Evolutionary conservation across 2,329 filamentous ascomycete species (phyloP).

Genomic region (Teratosphaeria gauchensis): DNA sequence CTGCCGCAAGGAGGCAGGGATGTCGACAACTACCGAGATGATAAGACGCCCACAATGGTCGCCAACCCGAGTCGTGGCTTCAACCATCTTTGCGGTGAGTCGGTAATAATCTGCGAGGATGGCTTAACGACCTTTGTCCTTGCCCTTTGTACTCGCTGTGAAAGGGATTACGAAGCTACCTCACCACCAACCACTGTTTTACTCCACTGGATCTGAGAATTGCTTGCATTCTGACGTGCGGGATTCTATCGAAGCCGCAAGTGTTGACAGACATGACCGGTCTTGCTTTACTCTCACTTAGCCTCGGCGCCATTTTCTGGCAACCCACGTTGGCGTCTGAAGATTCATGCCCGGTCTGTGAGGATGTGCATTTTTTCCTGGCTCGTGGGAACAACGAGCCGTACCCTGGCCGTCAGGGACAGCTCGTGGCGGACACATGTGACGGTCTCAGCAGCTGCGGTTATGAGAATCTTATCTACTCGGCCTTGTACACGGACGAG

Average conservation of each 20-base stretch:
- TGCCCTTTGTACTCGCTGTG: not conserved
- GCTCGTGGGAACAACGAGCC: conserved; percentile 27
- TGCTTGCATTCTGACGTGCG: not conserved
- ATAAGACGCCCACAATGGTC: not conserved
- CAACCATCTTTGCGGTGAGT: not conserved
- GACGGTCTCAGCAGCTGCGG: conserved; percentile 20
- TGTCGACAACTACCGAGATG: not conserved
- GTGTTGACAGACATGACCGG: not conserved
- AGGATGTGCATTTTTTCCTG: conserved; percentile 16
- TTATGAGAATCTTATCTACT: conserved; percentile 24
- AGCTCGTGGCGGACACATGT: conserved; percentile 25
- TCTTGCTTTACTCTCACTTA: not conserved
- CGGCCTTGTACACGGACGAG: conserved; percentile 7
- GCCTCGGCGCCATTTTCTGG: not conserved
- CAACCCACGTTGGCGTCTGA: not conserved
- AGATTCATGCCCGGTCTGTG: conserved; percentile 7
- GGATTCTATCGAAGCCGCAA: not conserved
- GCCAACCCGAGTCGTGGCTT: not conserved
- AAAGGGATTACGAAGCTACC: not conserved
- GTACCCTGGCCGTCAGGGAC: conserved; percentile 27
- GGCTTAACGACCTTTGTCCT: too few relatives aligned
- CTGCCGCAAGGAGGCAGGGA: not conserved
- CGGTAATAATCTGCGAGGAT: not conserved
- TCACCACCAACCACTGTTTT: not conserved
- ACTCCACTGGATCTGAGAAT: not conserved